Evolutionary conservation across 768 basidiomycete genomes (phyloP).

Genomic region (Xerocomellus dryophilus): DNA sequence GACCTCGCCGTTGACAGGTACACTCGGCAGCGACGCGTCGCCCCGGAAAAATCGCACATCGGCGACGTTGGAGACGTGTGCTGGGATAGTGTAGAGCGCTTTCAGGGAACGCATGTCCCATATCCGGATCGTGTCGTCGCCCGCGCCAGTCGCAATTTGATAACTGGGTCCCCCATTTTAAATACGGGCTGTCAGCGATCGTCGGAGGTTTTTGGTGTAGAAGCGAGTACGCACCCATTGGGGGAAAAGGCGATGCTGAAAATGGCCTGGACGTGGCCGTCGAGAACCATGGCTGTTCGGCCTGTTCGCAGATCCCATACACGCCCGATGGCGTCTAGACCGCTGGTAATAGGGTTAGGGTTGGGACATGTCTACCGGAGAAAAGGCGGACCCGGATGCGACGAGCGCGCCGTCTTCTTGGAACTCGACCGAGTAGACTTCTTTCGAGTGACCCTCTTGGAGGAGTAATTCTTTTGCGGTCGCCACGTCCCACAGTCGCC

Average conservation of each 20-base stretch:
- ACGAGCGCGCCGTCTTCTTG: slow-evolving; percentile 92
- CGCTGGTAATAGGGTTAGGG: slow-evolving; percentile 45
- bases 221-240: slow-evolving; percentile 68
- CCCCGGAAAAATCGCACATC: slow-evolving; percentile 92
- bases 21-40: slow-evolving; percentile 48
- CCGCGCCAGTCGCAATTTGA: slow-evolving; percentile 95
- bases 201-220: neutral
- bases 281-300: slow-evolving; percentile 94
- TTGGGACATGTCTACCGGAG: neutral
- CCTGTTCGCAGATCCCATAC: slow-evolving; percentile 98
- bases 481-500: slow-evolving; percentile 93
- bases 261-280: slow-evolving; percentile 93
- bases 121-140: slow-evolving; percentile 96
- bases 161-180: slow-evolving; percentile 56
- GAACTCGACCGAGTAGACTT: slow-evolving; percentile 94
- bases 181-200: slow-evolving; percentile 7
- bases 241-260: slow-evolving; percentile 91
- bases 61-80: slow-evolving; percentile 91
- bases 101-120: slow-evolving; percentile 97
- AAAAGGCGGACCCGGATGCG: slow-evolving; percentile 76
- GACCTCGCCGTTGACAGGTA: slow-evolving; percentile 41
- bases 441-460: slow-evolving; percentile 97
- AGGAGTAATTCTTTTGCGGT: slow-evolving; percentile 78
- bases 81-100: slow-evolving; percentile 94
- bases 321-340: slow-evolving; percentile 93